These are phyloP conservation scores for Coniella vitis DNA, from an alignment of 2,329 filamentous ascomycete genomes.

Conservation along the genomic window DNA sequence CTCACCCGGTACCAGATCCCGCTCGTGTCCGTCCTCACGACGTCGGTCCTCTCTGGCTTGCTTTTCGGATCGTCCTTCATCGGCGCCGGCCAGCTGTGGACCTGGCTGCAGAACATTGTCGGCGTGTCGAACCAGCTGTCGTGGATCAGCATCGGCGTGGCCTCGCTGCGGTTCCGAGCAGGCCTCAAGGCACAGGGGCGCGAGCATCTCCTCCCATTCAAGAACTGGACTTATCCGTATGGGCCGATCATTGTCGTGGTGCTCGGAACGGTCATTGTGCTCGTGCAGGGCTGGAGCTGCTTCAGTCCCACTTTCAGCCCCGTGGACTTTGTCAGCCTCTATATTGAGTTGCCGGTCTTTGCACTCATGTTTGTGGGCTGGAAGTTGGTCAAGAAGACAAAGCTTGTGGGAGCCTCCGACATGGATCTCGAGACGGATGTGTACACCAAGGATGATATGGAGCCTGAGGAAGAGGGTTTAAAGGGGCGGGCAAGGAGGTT, in stretches of 20 bases:
- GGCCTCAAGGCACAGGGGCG: conserved; percentile 52
- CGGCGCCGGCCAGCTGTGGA: conserved; percentile 58
- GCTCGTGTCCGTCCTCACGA: conserved; percentile 47
- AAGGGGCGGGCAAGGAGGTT: background rate
- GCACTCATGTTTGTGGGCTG: conserved; percentile 46
- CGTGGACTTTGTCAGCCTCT: conserved; percentile 57
- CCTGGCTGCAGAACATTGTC: conserved; percentile 61
- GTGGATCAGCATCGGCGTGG: conserved; percentile 58
- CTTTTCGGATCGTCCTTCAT: conserved; percentile 62
- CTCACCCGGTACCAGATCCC: conserved; percentile 44
- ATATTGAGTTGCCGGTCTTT: conserved; percentile 58
- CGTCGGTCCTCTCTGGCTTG: conserved; percentile 46
- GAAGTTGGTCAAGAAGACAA: conserved; percentile 33
- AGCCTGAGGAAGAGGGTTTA: conserved; percentile 6
- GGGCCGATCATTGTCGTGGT: conserved; percentile 51
- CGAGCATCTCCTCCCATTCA: conserved; percentile 55
- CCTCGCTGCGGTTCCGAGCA: conserved; percentile 58
- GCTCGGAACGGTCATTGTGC: conserved; percentile 52
- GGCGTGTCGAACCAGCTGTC: conserved; percentile 62
- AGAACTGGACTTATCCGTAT: conserved; percentile 60
- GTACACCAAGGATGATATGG: conserved; percentile 15
- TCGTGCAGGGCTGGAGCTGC: conserved; percentile 57
- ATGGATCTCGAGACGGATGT: conserved; percentile 22
- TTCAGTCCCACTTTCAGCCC: conserved; percentile 52
- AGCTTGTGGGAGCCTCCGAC: conserved; percentile 13